Conservation (phyloP, 352 stramenopile genomes). For the Phytophthora ramorum region DNA sequence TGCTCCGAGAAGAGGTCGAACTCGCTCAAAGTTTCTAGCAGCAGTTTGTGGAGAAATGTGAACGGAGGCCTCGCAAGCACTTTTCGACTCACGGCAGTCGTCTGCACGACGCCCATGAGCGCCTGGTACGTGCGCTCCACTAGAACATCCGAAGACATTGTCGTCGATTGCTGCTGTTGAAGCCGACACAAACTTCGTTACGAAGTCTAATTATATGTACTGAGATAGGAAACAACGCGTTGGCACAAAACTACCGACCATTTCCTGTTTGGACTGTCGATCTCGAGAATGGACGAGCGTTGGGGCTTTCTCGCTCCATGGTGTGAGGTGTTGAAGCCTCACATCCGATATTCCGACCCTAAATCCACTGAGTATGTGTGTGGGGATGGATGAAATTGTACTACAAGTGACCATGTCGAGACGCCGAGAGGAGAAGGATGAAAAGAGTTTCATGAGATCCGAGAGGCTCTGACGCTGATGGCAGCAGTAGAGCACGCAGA, state of each 20-base stretch:
- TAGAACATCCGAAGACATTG: constrained; percentile 36
- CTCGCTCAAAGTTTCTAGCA: constrained; percentile 67
- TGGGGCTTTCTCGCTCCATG: constrained; percentile 33
- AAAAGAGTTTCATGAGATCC: not conserved
- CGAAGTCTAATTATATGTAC: constrained; percentile 10
- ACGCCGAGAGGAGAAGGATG: not conserved
- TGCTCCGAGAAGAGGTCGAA: constrained; percentile 73
- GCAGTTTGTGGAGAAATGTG: constrained; percentile 84
- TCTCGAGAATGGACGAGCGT: constrained; percentile 7
- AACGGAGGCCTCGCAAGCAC: constrained; percentile 79
- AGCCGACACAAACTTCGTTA: not conserved
- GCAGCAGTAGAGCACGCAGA: constrained; percentile 9
- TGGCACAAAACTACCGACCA: no score
- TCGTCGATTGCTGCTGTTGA: not conserved
- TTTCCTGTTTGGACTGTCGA: no score
- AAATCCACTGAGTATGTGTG: not conserved
- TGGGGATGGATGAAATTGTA: not conserved
- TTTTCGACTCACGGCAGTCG: constrained; percentile 71
- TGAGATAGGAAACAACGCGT: not conserved
- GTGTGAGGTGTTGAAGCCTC: constrained; percentile 16
- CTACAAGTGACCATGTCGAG: not conserved
- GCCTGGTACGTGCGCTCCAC: constrained; percentile 73
- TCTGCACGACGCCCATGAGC: constrained; percentile 70
- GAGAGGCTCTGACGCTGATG: constrained; percentile 3
- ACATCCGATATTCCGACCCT: not conserved